phyloP scores from a whole-genome alignment of 495 filamentous ascomycete species.

The Cercophora scortea region DNA sequence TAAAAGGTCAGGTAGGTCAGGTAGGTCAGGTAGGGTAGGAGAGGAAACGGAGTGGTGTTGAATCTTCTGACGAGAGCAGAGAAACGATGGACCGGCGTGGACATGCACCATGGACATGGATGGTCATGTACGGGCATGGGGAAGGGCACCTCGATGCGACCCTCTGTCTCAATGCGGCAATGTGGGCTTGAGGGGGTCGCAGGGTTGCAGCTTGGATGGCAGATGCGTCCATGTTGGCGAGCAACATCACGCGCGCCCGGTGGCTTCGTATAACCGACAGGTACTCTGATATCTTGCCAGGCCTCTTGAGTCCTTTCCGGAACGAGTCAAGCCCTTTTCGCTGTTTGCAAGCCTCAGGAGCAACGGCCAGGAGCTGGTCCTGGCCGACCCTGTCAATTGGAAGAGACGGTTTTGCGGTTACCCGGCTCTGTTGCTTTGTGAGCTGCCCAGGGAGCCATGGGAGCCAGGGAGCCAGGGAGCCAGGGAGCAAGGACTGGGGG shows the following conservation, averaged over 20 bases:
- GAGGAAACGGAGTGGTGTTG: too few species aligned
- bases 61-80: neutral
- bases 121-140: too few species aligned
- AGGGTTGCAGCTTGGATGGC: neutral
- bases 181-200: neutral
- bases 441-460: too few species aligned
- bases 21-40: too few species aligned
- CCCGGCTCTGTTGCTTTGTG: too few species aligned
- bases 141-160: neutral
- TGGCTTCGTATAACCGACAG: slow-evolving; percentile 1
- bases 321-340: neutral
- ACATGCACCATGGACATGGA: too few species aligned
- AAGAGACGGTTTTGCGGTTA: too few species aligned
- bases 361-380: slow-evolving; percentile 1
- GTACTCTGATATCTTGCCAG: neutral
- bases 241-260: neutral
- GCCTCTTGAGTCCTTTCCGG: neutral
- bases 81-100: neutral
- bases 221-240: neutral
- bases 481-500: too few species aligned
- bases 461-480: too few species aligned
- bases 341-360: neutral
- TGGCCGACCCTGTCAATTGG: neutral
- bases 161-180: neutral
- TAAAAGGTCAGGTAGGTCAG: too few species aligned